These are phyloP conservation scores for Globisporangium canariense DNA, from an alignment of 352 stramenopile genomes.

Conservation along the genomic window DNA sequence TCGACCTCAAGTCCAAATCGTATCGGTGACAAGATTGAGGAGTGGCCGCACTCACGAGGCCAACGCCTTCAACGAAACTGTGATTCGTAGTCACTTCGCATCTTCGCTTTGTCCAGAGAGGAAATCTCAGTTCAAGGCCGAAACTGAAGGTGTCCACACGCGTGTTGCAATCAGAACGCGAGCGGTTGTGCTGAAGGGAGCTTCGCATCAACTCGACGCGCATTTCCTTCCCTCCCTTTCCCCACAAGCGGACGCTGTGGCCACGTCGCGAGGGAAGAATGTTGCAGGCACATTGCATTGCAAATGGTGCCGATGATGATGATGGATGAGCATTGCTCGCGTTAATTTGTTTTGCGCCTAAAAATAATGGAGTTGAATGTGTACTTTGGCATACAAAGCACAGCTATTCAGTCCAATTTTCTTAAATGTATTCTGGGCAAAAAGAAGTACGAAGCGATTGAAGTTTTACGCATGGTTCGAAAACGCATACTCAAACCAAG, in stretches of 20 bases:
- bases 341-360: not conserved
- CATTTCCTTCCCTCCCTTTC: not conserved
- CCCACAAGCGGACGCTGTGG: not conserved
- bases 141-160: not conserved
- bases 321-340: not conserved
- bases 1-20: not conserved
- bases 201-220: not conserved
- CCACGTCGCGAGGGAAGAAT: constrained; percentile 1
- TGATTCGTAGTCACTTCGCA: not conserved
- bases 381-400: not conserved
- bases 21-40: not conserved
- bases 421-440: not conserved
- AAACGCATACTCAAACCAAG: too few relatives aligned
- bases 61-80: not conserved
- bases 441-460: not conserved
- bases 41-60: not conserved
- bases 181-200: not conserved
- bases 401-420: not conserved
- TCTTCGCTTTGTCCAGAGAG: not conserved
- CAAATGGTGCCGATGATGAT: not conserved
- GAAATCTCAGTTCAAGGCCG: too few relatives aligned
- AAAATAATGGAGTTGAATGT: not conserved
- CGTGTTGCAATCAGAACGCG: not conserved
- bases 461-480: not conserved
- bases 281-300: too few relatives aligned